Evolutionary conservation across 1,284 basidiomycete genomes (phyloP), one percentile per base, ranked within the genome.

Genomic region (Cutaneotrichosporon cyanovorans): DNA sequence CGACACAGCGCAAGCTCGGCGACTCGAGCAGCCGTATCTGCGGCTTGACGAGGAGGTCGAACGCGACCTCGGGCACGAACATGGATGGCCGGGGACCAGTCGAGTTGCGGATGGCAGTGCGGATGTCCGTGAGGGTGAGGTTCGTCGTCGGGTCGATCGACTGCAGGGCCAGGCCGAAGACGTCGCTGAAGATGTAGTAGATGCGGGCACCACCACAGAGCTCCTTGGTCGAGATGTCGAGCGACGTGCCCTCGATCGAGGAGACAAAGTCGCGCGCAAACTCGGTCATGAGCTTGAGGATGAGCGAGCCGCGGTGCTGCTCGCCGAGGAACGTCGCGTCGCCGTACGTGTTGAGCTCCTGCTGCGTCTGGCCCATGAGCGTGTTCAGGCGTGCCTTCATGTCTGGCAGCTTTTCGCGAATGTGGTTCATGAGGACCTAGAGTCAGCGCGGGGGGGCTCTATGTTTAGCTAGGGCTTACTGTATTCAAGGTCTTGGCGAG

Each of bases 351-450:
- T 89, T 89, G 38, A 98, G 79, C 69, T 99, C 95, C 72, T 98
- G 95, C 69, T 97, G 92, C 5, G 95, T 91, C 74, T 98, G 95
- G 11, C 92, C 91, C 89, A 98, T 98, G 14, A 98, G 75, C 7
- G 95, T 98, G 69, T 98, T 98, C 55, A 99, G 75, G 16, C 92
- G 80, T 12, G 95, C 95, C 72, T 99, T 99, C 95, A 98, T 98
- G 71, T 99, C 95, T 1, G 95, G 95, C 33, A 99, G 77, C 73
- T 98, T 97, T 65, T 99, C 95, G 46, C 95, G 82, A 59, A 98
- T 98, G 70, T 99, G 95, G 71, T 87, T 89, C 81, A 98, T 85
- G 51, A 99, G 75, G 33, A 96, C 92, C 85, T 89, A 46, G 19
- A 20, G 37, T 21, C 15, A 30, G 38, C 23, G 9, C 32, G 2